Base-by-base conservation (phyloP, 306 rosid species). In the Quercus agrifolia region DNA sequence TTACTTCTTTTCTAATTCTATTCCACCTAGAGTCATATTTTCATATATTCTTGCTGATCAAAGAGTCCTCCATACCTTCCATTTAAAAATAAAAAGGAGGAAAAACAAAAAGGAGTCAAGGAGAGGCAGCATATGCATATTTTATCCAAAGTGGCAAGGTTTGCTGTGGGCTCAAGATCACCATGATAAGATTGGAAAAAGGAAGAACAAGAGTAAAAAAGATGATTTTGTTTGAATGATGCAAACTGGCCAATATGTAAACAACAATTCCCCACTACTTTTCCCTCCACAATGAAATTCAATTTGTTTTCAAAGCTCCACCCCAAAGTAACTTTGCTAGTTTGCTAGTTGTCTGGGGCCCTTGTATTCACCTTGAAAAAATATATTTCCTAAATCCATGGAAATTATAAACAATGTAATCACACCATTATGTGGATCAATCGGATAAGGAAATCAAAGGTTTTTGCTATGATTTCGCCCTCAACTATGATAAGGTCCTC, bases 191-290 rank as follows among this genome's bases (percentile, higher is more conserved):
- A 4, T 11, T 19, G 51, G n/a, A 19, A 56, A 33, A 77, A 52
- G 71, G 54, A 51, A 55, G 70, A 33, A 21, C 8, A 30, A 55
- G 72, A 41, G 75, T 27, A 17, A 61, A 76, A 76, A 81, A 7
- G 52, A 5, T 52, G 57, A 71, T 82, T 77, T n/a, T 56, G 21
- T 76, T 49, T 81, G 56, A 75, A 71, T 75, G 4, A 69, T 28
- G 54, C 63, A 23, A 38, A 31, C 57, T 4, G n/a, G 61, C 14
- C 74, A 70, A 67, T n/a, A 70, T 13, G 17, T 54, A 77, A 71
- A 71, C 10, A 63, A 77, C 74, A 77, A 66, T 44, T 62, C 55
- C 74, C 64, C 80, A 27, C 73, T 33, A 57, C 74, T 35, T 75
- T 75, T 76, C 38, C 64, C 62, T 52, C 54, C 73, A 6, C 46